These are phyloP conservation scores for Nannochloris sp. DNA, from an alignment of 139 green algal species.

Conservation along the genomic window DNA sequence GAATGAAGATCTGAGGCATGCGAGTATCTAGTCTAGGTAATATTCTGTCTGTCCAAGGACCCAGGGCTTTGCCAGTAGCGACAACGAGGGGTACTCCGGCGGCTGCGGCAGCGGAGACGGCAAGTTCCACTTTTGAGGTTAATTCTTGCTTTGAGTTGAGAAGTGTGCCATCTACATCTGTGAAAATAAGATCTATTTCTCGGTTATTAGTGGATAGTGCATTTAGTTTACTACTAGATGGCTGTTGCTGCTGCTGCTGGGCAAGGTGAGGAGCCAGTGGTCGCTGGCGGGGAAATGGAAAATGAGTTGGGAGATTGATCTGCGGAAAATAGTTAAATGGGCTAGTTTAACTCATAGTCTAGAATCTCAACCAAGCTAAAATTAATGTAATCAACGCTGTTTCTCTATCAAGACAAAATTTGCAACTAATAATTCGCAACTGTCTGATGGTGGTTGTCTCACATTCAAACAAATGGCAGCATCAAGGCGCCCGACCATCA, in stretches of 20 bases:
- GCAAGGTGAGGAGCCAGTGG: background rate
- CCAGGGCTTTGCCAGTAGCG: constrained; percentile 72
- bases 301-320: background rate
- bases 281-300: background rate
- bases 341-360: background rate
- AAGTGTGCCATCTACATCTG: constrained; percentile 77
- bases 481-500: too few species aligned
- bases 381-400: background rate
- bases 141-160: constrained; percentile 60
- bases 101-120: constrained; percentile 39
- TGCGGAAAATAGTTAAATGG: background rate
- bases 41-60: constrained; percentile 52
- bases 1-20: constrained; percentile 22
- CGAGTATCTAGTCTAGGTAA: constrained; percentile 15
- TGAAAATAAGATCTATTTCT: constrained; percentile 51
- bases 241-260: too few species aligned
- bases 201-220: background rate
- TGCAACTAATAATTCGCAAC: too few species aligned
- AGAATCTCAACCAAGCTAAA: background rate
- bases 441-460: too few species aligned
- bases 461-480: too few species aligned
- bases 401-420: background rate
- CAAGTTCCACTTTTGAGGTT: constrained; percentile 27
- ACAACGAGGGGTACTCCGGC: constrained; percentile 64
- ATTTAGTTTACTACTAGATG: too few species aligned